Evolutionary conservation across 2,329 filamentous ascomycete species (phyloP).

Genomic region (Neocatenulostroma microsporum): DNA sequence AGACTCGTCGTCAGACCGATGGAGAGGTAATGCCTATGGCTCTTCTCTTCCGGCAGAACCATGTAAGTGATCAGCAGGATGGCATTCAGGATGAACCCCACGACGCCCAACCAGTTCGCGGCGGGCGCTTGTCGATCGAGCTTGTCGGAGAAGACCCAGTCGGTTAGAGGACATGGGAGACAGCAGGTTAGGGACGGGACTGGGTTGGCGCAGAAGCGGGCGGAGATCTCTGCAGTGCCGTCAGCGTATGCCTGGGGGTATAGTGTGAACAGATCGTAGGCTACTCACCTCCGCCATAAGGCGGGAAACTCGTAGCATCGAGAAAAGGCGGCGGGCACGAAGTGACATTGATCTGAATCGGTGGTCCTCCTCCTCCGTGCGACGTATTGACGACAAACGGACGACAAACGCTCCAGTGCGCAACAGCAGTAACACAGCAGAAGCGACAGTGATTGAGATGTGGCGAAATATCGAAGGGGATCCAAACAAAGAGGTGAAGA

Average conservation of each 20-base stretch:
- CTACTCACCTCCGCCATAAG: conserved; percentile 10
- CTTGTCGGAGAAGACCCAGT: conserved; percentile 59
- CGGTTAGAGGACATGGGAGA: conserved; percentile 71
- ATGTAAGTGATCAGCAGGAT: conserved; percentile 71
- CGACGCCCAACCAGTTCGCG: conserved; percentile 71
- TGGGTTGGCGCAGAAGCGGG: conserved; percentile 46
- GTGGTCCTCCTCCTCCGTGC: too few relatives aligned
- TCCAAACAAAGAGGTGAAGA: too few relatives aligned
- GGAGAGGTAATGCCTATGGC: conserved; percentile 79
- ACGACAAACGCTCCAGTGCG: too few relatives aligned
- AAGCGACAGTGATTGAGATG: too few relatives aligned
- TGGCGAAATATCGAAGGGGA: too few relatives aligned
- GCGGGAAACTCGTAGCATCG: conserved; percentile 6
- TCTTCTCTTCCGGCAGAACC: conserved; percentile 71
- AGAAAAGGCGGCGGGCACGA: conserved; percentile 11
- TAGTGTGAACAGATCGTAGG: not conserved
- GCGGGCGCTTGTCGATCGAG: conserved; percentile 43
- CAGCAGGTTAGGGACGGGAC: conserved; percentile 57
- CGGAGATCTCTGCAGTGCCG: conserved; percentile 37
- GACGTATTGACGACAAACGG: too few relatives aligned
- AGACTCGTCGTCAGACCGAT: conserved; percentile 67
- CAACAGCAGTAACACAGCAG: too few relatives aligned
- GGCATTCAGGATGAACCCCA: conserved; percentile 59
- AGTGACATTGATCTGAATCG: conserved; percentile 4
- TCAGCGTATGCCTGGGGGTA: conserved; percentile 4